Base-by-base conservation (phyloP, 202 grass and related monocot genomes). In the Carex arenaria region DNA sequence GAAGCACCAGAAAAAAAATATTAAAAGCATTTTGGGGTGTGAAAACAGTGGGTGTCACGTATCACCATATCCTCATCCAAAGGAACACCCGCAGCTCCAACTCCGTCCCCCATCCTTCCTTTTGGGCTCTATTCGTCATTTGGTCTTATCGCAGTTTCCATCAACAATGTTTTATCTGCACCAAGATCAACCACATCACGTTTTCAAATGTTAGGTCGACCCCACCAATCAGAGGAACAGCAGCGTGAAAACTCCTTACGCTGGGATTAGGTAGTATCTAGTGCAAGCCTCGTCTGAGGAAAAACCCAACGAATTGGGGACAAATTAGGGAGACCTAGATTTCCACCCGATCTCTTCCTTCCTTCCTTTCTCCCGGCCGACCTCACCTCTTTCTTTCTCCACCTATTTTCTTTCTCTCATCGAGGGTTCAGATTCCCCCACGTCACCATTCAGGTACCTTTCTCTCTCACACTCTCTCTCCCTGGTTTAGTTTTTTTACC, bases 291-390 rank as follows among this genome's bases (percentile, higher is more conserved):
- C 51, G 28, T 57, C 32, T 55, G 57, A 40, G 42, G n/a, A 62
- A 42, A 34, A 79, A 61, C 30, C 32, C 4, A 63, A 45, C 9
- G 31, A 80, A 80, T 64, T 80, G 78, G 78, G 78, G 78, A 80
- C 78, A 62, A 80, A 80, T 61, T 61, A 7, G 78, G 78, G 78
- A 80, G 78, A 80, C 78, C 78, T 80, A 80, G 78, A 80, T 80
- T 80, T 80, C 69, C 3, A 82, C 82, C 61, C 84, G 56, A 77
- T 76, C 61, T 67, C 74, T 40, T 80, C 70, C 85, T 90, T 86
- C 75, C 86, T 82, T 86, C 78, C 85, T 84, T 86, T 91, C 80
- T 86, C 92, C 80, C 92, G 85, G 87, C 85, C 85, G 87, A 86
- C 80, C 84, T 89, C 88, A 85, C 92, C 89, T 85, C 64, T n/a